Evolutionary conservation across 1,284 basidiomycete species (phyloP), one percentile per base, ranked within the genome.

Genomic region (Trichosporon sp.): DNA sequence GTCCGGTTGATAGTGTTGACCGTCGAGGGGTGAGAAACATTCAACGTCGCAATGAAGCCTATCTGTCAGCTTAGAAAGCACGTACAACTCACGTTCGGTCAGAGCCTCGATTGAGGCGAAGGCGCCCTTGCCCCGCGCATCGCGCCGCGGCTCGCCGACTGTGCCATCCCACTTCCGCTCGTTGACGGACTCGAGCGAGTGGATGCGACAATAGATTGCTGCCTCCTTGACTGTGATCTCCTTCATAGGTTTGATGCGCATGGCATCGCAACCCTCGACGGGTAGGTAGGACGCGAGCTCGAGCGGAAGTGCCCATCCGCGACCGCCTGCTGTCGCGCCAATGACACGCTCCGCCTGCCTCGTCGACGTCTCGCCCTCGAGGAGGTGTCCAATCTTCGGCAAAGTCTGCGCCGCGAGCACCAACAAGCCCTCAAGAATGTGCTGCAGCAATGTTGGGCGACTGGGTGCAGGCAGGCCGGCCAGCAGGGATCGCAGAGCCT

Each of bases 1-100:
- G 92, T 95, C 54, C 89, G 85, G 27, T 87, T 88, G 61, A 95
- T 91, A 0, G 92, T 89, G 7, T 90, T 92, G 3, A 95, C 92
- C 0, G 92, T 95, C 0, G 91, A 90, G 0, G 92, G 92, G 76
- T 91, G 94, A 71, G 92, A 87, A 54, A 85, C 86, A 76, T 91
- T 90, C 23, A 95, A 77, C 0, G 88, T 87, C 16, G 88, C 81
- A 65, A 95, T 90, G 74, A 95, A 95, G 73, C 88, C 91, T 92
- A 64, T 5, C 8, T 6, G 36, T 62, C 25, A 62, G 40, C 9
- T 46, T 8, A 25, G 1, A 23, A 33, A 13, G 9, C 4, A 0
- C 2, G 14, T 14, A 16, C 37, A 56, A 74, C 77, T 59, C 71
- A 90, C 91, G 87, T 84, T 89, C 87, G 1, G 90, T 93, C 60